Percentiles rank a stretch among this genome's conserved stretches.
Conservation (phyloP, 371 early-diverging fungal species). For the Funneliformis caledonium region DNA sequence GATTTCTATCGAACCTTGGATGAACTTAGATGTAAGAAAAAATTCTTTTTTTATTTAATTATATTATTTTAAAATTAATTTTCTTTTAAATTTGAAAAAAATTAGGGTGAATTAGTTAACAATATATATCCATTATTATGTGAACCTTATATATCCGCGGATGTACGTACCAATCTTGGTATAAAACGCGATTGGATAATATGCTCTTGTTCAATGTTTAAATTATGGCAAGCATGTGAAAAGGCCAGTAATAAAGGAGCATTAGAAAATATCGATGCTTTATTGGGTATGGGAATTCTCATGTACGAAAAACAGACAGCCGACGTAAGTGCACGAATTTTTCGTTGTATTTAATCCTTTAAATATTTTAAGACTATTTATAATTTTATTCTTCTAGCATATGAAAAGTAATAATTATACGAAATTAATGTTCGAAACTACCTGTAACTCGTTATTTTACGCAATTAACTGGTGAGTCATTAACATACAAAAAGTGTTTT, state of each 20-base stretch:
- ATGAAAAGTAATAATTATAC: constrained; percentile 15
- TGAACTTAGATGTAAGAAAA: constrained; percentile 54
- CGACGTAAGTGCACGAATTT: constrained; percentile 44
- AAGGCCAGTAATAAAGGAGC: constrained; percentile 59
- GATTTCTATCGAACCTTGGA: constrained; percentile 44
- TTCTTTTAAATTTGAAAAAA: neutral
- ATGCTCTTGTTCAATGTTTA: constrained; percentile 72
- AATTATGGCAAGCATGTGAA: constrained; percentile 75
- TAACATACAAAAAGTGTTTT: too few species aligned
- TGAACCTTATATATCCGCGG: constrained; percentile 42
- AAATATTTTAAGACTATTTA: neutral
- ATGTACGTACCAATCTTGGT: constrained; percentile 18
- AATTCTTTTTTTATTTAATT: neutral
- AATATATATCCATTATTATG: constrained; percentile 45
- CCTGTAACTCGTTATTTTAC: constrained; percentile 59
- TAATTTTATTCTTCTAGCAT: neutral
- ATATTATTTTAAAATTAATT: neutral
- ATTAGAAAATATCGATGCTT: constrained; percentile 72
- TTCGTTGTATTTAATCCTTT: neutral
- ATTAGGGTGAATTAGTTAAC: neutral
- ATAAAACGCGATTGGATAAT: constrained; percentile 48
- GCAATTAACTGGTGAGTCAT: constrained; percentile 63
- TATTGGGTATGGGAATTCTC: constrained; percentile 70
- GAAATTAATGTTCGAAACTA: constrained; percentile 43
- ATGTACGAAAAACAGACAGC: constrained; percentile 55